phyloP scores from a whole-genome alignment of 495 filamentous ascomycete species.

The Penicillium egyptiacum region DNA sequence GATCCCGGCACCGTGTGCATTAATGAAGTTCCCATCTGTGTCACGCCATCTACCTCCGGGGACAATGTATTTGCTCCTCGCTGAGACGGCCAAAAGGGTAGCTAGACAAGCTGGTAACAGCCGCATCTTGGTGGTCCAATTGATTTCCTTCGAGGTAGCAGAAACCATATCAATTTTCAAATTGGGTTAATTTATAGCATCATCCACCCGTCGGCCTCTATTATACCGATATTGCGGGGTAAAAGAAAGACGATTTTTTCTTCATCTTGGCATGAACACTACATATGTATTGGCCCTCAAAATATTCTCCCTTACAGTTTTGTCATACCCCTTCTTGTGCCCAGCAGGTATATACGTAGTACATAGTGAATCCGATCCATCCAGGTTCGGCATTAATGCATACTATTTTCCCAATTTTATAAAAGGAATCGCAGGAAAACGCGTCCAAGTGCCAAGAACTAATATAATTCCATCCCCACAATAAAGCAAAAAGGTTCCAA shows the following conservation, averaged over 20 bases:
- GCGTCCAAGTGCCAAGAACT: neutral
- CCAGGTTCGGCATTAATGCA: neutral
- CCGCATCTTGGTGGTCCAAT: neutral
- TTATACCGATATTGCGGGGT: slow-evolving; percentile 12
- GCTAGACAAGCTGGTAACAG: neutral
- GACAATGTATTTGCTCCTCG: slow-evolving; percentile 26
- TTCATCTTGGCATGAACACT: slow-evolving; percentile 1
- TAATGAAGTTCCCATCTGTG: slow-evolving; percentile 25
- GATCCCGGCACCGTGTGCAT: slow-evolving; percentile 24
- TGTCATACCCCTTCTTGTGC: neutral
- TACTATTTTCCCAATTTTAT: neutral
- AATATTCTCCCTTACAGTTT: neutral
- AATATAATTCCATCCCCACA: neutral
- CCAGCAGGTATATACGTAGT: neutral
- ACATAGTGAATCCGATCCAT: neutral
- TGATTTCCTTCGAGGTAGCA: neutral
- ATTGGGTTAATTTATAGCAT: neutral
- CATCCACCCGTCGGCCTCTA: neutral
- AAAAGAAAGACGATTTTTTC: neutral
- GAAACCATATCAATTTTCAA: neutral
- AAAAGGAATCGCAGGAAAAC: neutral
- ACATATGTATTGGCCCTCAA: neutral
- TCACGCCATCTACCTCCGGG: slow-evolving; percentile 29
- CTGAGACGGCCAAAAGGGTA: slow-evolving; percentile 1
- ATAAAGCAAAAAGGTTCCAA: neutral